Evolutionary conservation across 176 grass and related monocot genomes (phyloP), one percentile per base, ranked within the genome.

Genomic region (Olyra latifolia): DNA sequence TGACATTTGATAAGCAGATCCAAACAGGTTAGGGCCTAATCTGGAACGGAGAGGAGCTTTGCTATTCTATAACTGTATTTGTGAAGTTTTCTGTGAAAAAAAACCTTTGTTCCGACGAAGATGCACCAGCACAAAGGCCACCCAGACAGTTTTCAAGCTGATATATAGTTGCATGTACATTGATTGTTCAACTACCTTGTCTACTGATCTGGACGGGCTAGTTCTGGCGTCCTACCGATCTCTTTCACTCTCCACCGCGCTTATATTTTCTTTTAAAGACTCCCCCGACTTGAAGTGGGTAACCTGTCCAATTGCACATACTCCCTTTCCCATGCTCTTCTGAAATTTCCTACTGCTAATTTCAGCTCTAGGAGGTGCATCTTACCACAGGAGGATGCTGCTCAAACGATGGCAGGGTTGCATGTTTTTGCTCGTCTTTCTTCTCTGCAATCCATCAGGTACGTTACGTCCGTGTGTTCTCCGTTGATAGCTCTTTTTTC

Each of bases 401-500:
- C 63, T 5, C 2, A 66, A 73, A 79, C 54, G 78, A 90, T 84
- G 88, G 89, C 80, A 85, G 48, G 82, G 81, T 54, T 69, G 83
- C 69, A 22, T 86, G 35, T 22, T 91, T 20, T 5, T 89, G 13
- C 19, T 94, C 63, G 28, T 68, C 19, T 65, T 84, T 76, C 11
- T 85, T 58, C 75, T 94, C 56, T 82, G 66, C 47, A 76, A n/a
- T 39, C 46, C 50, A 23, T 75, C 91, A 89, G 91, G 94, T 91
- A 87, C 66, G 57, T 77, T 16, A 6, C 42, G 6, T 53, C 52
- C 4, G 32, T 27, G 0, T 22, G 11, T 69, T 3, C 27, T 74
- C 43, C 59, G n/a, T 7, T 43, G 0, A 17, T 8, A 4, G 13
- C 16, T 66, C 47, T 29, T 42, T 16, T 44, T 58, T n/a, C 6